Conservation (phyloP, 345 rosid genomes). For the Streptanthus diversifolius region DNA sequence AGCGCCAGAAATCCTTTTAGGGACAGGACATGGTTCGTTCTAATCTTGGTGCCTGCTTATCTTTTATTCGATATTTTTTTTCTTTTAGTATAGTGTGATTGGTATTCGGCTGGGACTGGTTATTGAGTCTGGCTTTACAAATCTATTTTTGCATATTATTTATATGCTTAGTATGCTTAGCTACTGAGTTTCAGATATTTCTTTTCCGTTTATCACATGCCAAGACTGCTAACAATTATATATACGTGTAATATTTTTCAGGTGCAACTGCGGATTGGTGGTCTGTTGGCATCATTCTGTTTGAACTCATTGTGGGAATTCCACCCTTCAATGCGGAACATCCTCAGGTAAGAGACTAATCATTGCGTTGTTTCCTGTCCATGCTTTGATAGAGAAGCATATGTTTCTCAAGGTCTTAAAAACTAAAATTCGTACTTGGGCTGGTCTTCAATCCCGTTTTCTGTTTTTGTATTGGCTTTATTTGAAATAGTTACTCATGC, state of each 20-base stretch:
- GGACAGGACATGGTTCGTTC: conserved; percentile 97
- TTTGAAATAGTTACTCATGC: background rate
- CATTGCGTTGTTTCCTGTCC: conserved; percentile 8
- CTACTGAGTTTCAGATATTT: conserved; percentile 6
- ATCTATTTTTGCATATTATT: background rate
- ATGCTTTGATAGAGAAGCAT: background rate
- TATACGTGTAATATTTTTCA: conserved; percentile 37
- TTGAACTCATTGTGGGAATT: conserved; percentile 92
- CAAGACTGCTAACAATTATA: background rate
- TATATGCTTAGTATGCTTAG: background rate
- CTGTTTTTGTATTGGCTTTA: background rate
- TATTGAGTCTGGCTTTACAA: background rate
- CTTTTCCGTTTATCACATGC: conserved; percentile 14
- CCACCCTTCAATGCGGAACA: conserved; percentile 97
- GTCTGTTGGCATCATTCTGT: conserved; percentile 96
- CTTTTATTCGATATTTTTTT: background rate
- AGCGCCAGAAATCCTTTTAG: conserved; percentile 99
- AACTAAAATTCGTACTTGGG: background rate
- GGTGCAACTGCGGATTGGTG: conserved; percentile 99
- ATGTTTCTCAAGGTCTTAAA: conserved; percentile 10
- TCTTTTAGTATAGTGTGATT: background rate
- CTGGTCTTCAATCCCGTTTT: too few relatives aligned
- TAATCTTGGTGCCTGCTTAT: conserved; percentile 5
- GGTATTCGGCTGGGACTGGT: conserved; percentile 10
- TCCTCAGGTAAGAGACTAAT: conserved; percentile 35